phyloP scores from a whole-genome alignment of 495 filamentous ascomycete species.

The Pseudevernia furfuracea region DNA sequence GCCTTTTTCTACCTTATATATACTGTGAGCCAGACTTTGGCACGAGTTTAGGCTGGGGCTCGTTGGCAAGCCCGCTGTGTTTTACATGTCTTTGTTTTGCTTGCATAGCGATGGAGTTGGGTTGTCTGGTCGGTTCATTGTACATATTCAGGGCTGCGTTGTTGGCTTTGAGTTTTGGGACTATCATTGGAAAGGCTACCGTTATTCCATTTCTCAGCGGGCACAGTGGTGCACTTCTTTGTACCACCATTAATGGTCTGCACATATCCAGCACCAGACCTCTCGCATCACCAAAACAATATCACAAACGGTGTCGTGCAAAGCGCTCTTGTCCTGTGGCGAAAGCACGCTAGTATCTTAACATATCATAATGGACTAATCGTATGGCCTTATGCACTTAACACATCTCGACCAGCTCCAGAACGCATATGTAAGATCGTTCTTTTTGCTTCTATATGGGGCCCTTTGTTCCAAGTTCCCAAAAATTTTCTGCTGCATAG shows the following conservation, averaged over 20 bases:
- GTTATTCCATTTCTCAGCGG: too few species aligned
- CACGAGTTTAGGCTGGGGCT: not conserved
- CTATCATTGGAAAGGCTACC: not conserved
- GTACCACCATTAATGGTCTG: not conserved
- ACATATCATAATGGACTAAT: too few species aligned
- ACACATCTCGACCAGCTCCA: too few species aligned
- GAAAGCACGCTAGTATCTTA: too few species aligned
- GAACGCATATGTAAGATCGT: too few species aligned
- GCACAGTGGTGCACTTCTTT: too few species aligned
- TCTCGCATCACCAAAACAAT: not conserved
- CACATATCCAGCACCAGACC: not conserved
- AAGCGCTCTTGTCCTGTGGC: too few species aligned
- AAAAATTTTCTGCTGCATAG: not conserved
- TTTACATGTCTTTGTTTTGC: not conserved
- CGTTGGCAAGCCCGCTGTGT: slow-evolving; percentile 1
- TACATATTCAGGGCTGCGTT: not conserved
- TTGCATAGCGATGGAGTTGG: not conserved
- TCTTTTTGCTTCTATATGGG: too few species aligned
- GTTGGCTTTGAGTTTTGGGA: not conserved
- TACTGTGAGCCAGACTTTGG: not conserved
- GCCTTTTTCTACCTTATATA: not conserved
- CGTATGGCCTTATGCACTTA: too few species aligned
- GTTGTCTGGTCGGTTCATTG: not conserved
- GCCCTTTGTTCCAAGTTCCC: too few species aligned
- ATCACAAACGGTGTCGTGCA: not conserved